Base-by-base conservation (phyloP, 768 basidiomycete genomes). In the Boletus sensibilis region DNA sequence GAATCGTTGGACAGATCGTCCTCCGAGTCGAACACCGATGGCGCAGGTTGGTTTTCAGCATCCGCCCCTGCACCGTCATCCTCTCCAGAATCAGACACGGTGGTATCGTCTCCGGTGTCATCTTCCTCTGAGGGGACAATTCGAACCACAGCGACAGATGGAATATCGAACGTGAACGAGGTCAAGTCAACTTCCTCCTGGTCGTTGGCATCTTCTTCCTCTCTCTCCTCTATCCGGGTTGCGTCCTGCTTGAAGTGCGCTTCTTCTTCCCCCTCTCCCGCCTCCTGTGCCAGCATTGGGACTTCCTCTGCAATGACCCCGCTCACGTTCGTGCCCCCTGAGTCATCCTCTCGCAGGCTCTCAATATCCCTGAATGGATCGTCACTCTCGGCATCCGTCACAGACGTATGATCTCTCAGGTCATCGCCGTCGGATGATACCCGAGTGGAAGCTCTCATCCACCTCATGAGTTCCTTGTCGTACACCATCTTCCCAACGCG, bases 291-390 rank as follows among this genome's bases (percentile, higher is more conserved):
- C 56, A 51, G 52, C 52, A 57, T 56, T 49, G 43, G 53, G 4
- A 3, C 52, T 29, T 50, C 53, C 34, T 42, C 43, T 29, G 18
- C 40, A 13, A 16, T n/a, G 12, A 37, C 42, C 9, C 39, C 54
- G 23, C 45, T 52, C 39, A 49, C 58, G 16, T 54, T 31, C 20
- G 56, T 41, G 14, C 75, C 73, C 44, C 68, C 68, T 13, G 72
- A 72, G 23, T 81, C 79, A 53, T 88, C 88, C 53, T 89, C 88
- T 34, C 82, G 76, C 64, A 94, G 68, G 63, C 92, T 94, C 67
- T 96, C 94, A 52, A 98, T 88, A 63, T 94, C 94, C 33, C 84
- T 83, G 72, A 98, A 98, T 9, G 92, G 90, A 75, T 98, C 95
- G 62, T 92, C 91, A 58, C 89, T 90, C 41, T 80, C 78, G 40